phyloP scores from a whole-genome alignment of 352 stramenopile genomes.

The Pythium myriotylum region DNA sequence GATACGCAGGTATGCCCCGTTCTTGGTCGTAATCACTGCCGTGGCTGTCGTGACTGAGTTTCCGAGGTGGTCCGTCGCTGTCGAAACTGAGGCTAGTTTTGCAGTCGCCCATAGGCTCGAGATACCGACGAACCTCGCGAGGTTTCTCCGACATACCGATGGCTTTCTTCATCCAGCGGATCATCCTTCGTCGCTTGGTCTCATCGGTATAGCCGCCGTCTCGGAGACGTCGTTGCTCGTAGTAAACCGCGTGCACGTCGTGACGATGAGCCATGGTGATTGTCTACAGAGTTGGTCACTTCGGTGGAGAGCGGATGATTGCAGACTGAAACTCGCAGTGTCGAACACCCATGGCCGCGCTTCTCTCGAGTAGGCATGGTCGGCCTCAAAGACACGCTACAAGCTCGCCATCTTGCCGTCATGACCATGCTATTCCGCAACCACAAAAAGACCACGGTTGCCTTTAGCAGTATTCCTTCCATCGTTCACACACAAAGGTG shows the following conservation, averaged over 20 bases:
- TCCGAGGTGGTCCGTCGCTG: background rate
- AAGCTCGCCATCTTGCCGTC: no score
- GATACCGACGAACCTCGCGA: background rate
- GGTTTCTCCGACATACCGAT: conserved; percentile 24
- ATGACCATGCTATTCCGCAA: no score
- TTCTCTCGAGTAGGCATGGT: no score
- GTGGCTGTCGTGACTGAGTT: conserved; percentile 4
- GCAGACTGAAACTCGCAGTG: no score
- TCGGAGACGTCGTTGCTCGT: conserved; percentile 10
- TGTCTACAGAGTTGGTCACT: no score
- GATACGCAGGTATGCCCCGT: conserved; percentile 9
- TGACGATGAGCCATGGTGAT: background rate
- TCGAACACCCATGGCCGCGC: no score
- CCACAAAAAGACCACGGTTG: no score
- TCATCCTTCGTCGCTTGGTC: conserved; percentile 29
- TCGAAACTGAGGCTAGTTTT: background rate
- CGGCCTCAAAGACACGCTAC: no score
- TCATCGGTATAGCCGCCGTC: conserved; percentile 13
- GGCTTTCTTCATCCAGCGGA: conserved; percentile 33
- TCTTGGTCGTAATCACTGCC: conserved; percentile 1
- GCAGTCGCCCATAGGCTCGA: background rate
- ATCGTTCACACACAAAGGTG: background rate
- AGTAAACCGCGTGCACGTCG: conserved; percentile 1
- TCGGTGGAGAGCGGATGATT: no score
- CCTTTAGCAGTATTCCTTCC: background rate